A percentile compares a stretch with the other conserved stretches of the same genome.
phyloP scores from a whole-genome alignment of 2,329 filamentous ascomycete genomes.

The Cyanodermella asteris region DNA sequence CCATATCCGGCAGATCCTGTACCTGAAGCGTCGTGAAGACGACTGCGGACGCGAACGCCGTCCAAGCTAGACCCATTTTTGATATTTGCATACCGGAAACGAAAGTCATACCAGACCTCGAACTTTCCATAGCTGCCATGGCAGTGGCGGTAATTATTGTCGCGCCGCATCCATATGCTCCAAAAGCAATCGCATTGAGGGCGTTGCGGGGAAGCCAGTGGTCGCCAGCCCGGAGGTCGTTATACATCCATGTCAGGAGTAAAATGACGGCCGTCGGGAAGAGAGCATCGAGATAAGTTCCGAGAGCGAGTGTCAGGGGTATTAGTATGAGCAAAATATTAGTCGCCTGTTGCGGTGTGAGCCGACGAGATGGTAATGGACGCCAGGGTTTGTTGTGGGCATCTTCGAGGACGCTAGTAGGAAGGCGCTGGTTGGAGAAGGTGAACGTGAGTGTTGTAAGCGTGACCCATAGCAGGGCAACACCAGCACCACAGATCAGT shows the following conservation, averaged over 20 bases:
- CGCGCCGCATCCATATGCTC: no score
- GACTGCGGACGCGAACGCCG: constrained; percentile 11
- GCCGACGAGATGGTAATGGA: constrained; percentile 12
- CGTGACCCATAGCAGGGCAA: constrained; percentile 10
- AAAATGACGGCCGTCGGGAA: constrained; percentile 13
- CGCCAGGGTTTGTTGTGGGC: constrained; percentile 13
- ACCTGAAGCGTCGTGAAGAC: constrained; percentile 18
- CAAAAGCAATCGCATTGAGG: constrained; percentile 10
- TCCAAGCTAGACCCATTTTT: constrained; percentile 14
- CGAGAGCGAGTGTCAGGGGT: background rate
- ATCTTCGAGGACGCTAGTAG: constrained; percentile 13
- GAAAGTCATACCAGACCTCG: no score
- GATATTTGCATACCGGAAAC: constrained; percentile 1
- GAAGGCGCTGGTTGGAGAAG: constrained; percentile 12
- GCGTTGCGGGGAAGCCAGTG: constrained; percentile 8
- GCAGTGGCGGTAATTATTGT: no score
- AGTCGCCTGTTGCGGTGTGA: constrained; percentile 11
- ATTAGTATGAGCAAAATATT: constrained; percentile 1
- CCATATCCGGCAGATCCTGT: constrained; percentile 16
- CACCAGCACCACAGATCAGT: no score
- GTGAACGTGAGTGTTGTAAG: constrained; percentile 12
- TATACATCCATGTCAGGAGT: constrained; percentile 19
- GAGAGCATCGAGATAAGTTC: constrained; percentile 8
- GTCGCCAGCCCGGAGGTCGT: constrained; percentile 15
- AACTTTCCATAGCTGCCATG: no score